Base-by-base conservation (phyloP, 495 filamentous ascomycete genomes). In the Xylaria venustula region DNA sequence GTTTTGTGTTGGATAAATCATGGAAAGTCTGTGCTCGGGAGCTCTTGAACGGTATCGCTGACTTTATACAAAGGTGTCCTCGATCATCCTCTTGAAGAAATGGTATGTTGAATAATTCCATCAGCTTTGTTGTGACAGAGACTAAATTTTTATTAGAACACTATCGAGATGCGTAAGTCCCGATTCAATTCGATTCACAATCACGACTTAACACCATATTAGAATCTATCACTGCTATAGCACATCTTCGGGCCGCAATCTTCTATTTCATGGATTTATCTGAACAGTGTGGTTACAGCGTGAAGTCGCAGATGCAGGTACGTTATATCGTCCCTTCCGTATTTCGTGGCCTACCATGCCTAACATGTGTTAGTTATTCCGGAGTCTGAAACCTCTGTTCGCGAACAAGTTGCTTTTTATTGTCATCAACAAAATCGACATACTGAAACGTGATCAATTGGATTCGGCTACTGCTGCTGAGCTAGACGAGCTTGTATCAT, bases 201-300 rank as follows among this genome's bases (percentile, higher is more conserved):
- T 34, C 12, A 54, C 30, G 23, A 28, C 22, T 19, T 54, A 48
- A 61, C 41, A 48, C 14, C 42, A 7, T 15, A 19, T 9, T 19
- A 61, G 58, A 81, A 67, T 92, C 88, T 15, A 97, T 98, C 62
- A 97, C 93, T 12, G 94, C 94, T 9, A 95, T 98, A 76, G 94
- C 94, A 44, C 94, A 98, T 82, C 79, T 98, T 59, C 87, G 94
- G 50, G 93, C 91, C 28, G 93, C 93, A 23, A 92, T 98, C 58
- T 79, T 97, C 55, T 98, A 97, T 76, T 98, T 98, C 76, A 96
- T 98, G 87, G 94, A 98, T 77, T 83, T 98, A 59, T 94, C 90
- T 17, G 95, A 98, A 78, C 92, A 97, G 79, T 98, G 94, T 63
- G 94, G 94, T 36, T 98, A 97, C 80, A 92, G 91, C 2, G 89